phyloP scores from a whole-genome alignment of 2,329 filamentous ascomycete genomes.

The Tolypocladium ovalisporum region DNA sequence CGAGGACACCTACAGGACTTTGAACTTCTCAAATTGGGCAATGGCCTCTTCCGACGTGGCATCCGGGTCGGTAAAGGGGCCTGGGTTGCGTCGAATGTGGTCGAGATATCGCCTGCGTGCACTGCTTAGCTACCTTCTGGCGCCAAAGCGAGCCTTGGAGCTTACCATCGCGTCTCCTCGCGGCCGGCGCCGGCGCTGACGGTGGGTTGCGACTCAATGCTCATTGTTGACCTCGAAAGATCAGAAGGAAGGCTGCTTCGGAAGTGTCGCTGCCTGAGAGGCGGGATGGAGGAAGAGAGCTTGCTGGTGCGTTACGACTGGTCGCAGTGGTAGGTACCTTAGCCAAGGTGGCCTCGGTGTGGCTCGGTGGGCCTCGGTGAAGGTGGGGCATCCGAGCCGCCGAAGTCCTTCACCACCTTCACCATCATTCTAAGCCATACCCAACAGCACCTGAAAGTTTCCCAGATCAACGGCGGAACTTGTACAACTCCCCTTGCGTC shows the following conservation, averaged over 20 bases:
- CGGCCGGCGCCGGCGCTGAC: conserved; percentile 3
- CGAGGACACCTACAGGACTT: conserved; percentile 54
- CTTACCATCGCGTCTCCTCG: conserved; percentile 25
- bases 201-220: conserved; percentile 9
- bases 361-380: conserved; percentile 21
- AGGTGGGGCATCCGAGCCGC: conserved; percentile 15
- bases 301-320: background rate
- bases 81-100: conserved; percentile 62
- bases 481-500: background rate
- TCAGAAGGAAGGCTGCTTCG: background rate
- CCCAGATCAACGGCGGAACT: background rate
- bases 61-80: conserved; percentile 69
- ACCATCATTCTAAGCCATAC: background rate
- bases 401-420: background rate
- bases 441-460: background rate
- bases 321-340: background rate
- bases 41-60: conserved; percentile 40
- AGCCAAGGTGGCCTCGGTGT: conserved; percentile 13
- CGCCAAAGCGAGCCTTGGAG: background rate
- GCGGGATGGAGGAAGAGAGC: background rate
- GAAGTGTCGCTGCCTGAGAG: background rate
- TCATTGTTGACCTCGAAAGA: conserved; percentile 11
- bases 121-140: background rate
- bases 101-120: conserved; percentile 68
- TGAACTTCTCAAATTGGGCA: conserved; percentile 54